Conservation (phyloP, 2,329 filamentous ascomycete genomes). For the Apiospora kogelbergensis region DNA sequence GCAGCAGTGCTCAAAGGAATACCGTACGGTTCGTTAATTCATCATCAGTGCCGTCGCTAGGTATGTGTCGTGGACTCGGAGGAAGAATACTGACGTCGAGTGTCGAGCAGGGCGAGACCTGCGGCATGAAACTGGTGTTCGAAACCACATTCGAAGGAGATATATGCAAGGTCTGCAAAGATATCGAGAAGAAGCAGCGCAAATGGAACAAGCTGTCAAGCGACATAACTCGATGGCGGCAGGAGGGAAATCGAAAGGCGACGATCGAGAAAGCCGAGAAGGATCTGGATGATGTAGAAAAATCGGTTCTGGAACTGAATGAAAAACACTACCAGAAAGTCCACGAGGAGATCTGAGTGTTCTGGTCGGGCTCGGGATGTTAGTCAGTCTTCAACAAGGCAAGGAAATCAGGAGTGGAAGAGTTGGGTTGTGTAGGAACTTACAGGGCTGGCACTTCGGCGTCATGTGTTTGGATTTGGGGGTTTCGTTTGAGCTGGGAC, state of each 20-base stretch:
- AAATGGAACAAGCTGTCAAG: slow-evolving; percentile 72
- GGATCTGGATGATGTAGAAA: slow-evolving; percentile 66
- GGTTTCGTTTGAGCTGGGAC: background rate
- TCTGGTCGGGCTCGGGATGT: background rate
- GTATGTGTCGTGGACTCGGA: background rate
- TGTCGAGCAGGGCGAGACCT: slow-evolving; percentile 70
- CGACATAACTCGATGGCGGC: slow-evolving; percentile 75
- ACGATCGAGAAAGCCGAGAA: slow-evolving; percentile 70
- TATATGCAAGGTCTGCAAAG: slow-evolving; percentile 83
- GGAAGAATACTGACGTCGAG: background rate
- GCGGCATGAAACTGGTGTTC: slow-evolving; percentile 88
- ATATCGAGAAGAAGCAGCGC: slow-evolving; percentile 82
- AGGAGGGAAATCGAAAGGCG: slow-evolving; percentile 71
- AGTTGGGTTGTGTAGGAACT: background rate
- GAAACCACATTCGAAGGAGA: slow-evolving; percentile 62
- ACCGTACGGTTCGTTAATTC: slow-evolving; percentile 59
- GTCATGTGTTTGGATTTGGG: background rate
- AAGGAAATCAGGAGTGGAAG: background rate
- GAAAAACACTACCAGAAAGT: slow-evolving; percentile 37
- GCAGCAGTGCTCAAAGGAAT: slow-evolving; percentile 90
- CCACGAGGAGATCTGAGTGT: slow-evolving; percentile 32
- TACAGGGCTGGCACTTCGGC: background rate
- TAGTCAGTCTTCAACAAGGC: background rate
- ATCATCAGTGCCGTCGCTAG: background rate
- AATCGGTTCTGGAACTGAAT: slow-evolving; percentile 55